Percentiles rank a stretch among this genome's conserved stretches.
phyloP scores from a whole-genome alignment of 2,329 filamentous ascomycete genomes.

The Pseudocercospora fijiensis region DNA sequence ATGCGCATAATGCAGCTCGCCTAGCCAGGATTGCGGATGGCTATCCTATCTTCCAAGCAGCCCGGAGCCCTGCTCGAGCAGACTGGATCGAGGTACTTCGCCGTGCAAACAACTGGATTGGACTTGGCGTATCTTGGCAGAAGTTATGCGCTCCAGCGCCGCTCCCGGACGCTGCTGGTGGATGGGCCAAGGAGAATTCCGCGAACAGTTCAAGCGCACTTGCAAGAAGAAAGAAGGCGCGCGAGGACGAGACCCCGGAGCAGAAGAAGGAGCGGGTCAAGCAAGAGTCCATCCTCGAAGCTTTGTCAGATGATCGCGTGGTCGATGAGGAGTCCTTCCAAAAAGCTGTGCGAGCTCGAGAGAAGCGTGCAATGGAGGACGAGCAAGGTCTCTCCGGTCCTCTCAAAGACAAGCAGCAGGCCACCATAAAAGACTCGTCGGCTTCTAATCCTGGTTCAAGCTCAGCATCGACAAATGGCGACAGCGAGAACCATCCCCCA shows the following conservation, averaged over 20 bases:
- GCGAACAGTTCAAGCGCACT: constrained; percentile 20
- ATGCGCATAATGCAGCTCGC: constrained; percentile 78
- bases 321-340: constrained; percentile 66
- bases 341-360: constrained; percentile 61
- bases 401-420: constrained; percentile 33
- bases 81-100: constrained; percentile 79
- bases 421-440: constrained; percentile 5
- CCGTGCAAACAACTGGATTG: constrained; percentile 67
- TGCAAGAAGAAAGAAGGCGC: constrained; percentile 22
- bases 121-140: constrained; percentile 66
- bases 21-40: constrained; percentile 72
- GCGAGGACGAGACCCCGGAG: constrained; percentile 48
- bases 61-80: constrained; percentile 67
- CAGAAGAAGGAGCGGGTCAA: constrained; percentile 60
- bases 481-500: constrained; percentile 21
- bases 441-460: constrained; percentile 11
- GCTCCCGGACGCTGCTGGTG: constrained; percentile 40
- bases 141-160: constrained; percentile 59
- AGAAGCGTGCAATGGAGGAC: constrained; percentile 57
- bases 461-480: constrained; percentile 12
- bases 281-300: constrained; percentile 66
- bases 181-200: constrained; percentile 34
- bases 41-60: constrained; percentile 75
- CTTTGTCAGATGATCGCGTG: constrained; percentile 66
- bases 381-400: constrained; percentile 48